Evolutionary conservation across 108 stramenopile species (phyloP).

Genomic region (Nannochloropsis gaditana): DNA sequence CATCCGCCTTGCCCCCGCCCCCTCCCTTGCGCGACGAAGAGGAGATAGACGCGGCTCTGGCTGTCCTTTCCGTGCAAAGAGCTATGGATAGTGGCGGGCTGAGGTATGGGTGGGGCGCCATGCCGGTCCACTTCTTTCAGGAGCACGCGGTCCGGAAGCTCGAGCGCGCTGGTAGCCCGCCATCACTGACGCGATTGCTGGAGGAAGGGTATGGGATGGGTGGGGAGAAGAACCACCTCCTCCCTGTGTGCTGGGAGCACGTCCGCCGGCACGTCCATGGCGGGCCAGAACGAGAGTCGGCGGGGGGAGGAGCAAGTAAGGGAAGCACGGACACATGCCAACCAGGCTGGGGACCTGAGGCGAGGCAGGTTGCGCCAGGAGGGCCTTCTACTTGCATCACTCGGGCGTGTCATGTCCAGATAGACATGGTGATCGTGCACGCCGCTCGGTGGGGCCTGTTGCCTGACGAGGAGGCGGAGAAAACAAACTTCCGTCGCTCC

Average conservation of each 20-base stretch:
- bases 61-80: neutral
- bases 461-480: neutral
- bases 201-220: constrained; percentile 9
- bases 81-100: neutral
- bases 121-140: neutral
- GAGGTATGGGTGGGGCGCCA: neutral
- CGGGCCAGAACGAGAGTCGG: neutral
- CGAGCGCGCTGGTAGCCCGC: neutral
- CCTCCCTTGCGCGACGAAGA: neutral
- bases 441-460: neutral
- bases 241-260: constrained; percentile 6
- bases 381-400: neutral
- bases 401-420: neutral
- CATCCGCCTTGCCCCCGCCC: neutral
- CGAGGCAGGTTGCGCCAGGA: neutral
- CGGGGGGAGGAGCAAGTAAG: too few relatives aligned
- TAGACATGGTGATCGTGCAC: neutral
- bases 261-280: neutral
- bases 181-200: neutral
- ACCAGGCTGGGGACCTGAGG: too few relatives aligned
- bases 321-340: too few relatives aligned
- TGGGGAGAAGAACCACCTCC: neutral
- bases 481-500: neutral
- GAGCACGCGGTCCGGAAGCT: neutral
- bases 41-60: neutral